Conservation (phyloP, 192 early-diverging fungal genomes). For the Backusella sp. region DNA sequence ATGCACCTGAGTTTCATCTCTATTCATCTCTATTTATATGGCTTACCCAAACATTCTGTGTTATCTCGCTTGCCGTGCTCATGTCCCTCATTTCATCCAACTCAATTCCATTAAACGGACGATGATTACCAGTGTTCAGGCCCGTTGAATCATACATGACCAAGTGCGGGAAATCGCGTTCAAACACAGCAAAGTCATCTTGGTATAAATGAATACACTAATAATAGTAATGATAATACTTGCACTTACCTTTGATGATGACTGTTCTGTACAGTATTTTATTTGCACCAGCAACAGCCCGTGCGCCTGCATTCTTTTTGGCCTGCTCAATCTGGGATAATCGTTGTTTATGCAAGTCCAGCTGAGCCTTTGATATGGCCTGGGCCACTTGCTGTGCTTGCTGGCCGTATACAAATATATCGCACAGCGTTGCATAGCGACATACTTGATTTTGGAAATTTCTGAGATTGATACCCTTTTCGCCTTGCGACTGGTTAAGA, state of each 20-base stretch:
- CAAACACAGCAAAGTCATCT: constrained; percentile 41
- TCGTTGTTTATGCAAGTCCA: background rate
- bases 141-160: constrained; percentile 36
- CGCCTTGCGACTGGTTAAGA: constrained; percentile 29
- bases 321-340: constrained; percentile 10
- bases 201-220: background rate
- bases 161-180: constrained; percentile 42
- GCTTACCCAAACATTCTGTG: constrained; percentile 45
- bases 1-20: background rate
- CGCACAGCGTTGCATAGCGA: constrained; percentile 45
- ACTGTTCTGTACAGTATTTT: constrained; percentile 37
- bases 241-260: constrained; percentile 38
- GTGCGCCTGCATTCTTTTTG: constrained; percentile 14
- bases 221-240: background rate
- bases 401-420: constrained; percentile 44
- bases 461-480: constrained; percentile 42
- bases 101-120: constrained; percentile 40
- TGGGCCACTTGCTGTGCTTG: constrained; percentile 29
- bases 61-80: constrained; percentile 44
- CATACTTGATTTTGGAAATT: constrained; percentile 51
- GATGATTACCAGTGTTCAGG: constrained; percentile 34
- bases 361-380: constrained; percentile 38
- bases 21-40: background rate
- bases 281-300: constrained; percentile 13
- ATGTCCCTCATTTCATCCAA: constrained; percentile 46